Conservation (phyloP, 495 filamentous ascomycete species). For the Neurospora cerealis region DNA sequence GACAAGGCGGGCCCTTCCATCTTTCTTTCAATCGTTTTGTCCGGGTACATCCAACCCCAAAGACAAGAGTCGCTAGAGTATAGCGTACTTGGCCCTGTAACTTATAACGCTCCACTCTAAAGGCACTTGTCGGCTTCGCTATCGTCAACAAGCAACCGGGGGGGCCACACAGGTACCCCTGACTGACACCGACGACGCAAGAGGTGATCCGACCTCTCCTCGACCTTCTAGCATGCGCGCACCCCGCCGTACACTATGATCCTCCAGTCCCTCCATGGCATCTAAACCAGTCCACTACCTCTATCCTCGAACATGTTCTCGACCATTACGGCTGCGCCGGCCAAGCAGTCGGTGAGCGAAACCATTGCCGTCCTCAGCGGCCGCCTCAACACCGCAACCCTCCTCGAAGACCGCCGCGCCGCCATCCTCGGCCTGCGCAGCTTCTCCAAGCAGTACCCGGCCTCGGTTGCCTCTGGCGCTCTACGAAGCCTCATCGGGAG, state of each 20-base stretch:
- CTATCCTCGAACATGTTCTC: conserved; percentile 60
- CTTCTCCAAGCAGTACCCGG: conserved; percentile 92
- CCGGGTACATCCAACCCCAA: background rate
- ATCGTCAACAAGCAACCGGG: background rate
- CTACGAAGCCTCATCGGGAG: conserved; percentile 78
- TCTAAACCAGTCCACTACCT: conserved; percentile 2
- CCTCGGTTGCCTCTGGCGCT: conserved; percentile 88
- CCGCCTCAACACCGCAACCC: conserved; percentile 74
- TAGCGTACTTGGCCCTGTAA: background rate
- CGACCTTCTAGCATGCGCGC: background rate
- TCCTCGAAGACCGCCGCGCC: conserved; percentile 87
- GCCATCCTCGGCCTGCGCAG: conserved; percentile 88
- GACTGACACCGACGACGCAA: background rate
- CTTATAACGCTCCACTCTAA: background rate
- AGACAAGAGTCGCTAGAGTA: background rate
- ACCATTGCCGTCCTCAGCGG: conserved; percentile 83
- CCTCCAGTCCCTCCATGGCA: conserved; percentile 12
- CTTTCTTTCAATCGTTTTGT: background rate
- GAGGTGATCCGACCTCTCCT: background rate
- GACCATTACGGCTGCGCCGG: conserved; percentile 74
- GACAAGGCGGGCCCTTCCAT: background rate
- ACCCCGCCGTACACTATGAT: background rate
- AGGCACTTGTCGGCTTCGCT: background rate
- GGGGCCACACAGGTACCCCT: background rate
- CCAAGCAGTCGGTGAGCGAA: conserved; percentile 90